Conservation (phyloP, 1,284 basidiomycete genomes). For the Rhodotorula sp. region DNA sequence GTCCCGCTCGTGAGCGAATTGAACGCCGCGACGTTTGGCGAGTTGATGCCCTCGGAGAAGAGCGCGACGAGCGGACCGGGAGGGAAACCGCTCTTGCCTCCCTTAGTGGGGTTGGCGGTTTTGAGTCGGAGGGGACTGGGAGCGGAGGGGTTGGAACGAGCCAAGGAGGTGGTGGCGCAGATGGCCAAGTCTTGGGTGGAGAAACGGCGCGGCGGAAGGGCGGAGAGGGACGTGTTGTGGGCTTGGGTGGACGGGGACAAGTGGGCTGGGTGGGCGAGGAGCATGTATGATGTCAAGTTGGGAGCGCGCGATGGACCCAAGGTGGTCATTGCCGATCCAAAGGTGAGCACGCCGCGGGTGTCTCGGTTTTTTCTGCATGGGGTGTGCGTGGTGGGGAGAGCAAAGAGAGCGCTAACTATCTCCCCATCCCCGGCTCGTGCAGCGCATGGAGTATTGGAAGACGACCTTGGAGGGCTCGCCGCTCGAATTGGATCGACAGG, state of each 20-base stretch:
- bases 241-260: slow-evolving; percentile 76
- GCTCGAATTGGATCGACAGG: slow-evolving; percentile 59
- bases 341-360: slow-evolving; percentile 55
- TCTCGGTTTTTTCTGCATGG: background rate
- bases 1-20: slow-evolving; percentile 70
- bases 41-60: slow-evolving; percentile 65
- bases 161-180: slow-evolving; percentile 54
- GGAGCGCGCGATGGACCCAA: slow-evolving; percentile 55
- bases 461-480: slow-evolving; percentile 56
- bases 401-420: background rate
- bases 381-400: background rate
- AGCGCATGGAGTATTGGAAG: slow-evolving; percentile 70
- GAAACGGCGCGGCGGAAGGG: slow-evolving; percentile 41
- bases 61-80: background rate
- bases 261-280: slow-evolving; percentile 82
- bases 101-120: slow-evolving; percentile 71
- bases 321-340: slow-evolving; percentile 74
- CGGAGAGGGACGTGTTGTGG: slow-evolving; percentile 67
- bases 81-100: slow-evolving; percentile 52
- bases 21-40: slow-evolving; percentile 68
- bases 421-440: background rate
- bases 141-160: slow-evolving; percentile 48
- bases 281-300: slow-evolving; percentile 70
- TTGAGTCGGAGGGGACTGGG: slow-evolving; percentile 45
- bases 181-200: slow-evolving; percentile 65